Conservation (phyloP, 768 basidiomycete genomes). For the Trametes coccinea region DNA sequence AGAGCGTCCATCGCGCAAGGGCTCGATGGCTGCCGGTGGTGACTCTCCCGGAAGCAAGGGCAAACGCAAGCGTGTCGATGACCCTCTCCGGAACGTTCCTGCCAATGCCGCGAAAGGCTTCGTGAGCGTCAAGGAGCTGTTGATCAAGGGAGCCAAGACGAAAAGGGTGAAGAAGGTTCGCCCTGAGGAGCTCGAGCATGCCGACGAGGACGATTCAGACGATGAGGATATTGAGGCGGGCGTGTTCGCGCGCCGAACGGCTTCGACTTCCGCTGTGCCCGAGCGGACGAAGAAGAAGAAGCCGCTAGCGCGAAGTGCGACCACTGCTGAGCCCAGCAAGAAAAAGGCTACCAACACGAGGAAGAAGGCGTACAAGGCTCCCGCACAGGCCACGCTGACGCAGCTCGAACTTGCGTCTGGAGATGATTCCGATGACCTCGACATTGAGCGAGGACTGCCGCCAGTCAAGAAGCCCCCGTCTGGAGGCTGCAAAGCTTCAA, state of each 20-base stretch:
- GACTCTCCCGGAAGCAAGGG: constrained; percentile 33
- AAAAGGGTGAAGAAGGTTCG: constrained; percentile 47
- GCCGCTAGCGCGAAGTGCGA: constrained; percentile 24
- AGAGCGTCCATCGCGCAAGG: constrained; percentile 38
- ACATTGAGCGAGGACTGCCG: constrained; percentile 48
- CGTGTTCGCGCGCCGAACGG: constrained; percentile 50
- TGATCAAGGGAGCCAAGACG: constrained; percentile 49
- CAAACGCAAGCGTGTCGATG: constrained; percentile 70
- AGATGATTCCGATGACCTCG: constrained; percentile 58
- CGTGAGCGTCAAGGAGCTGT: constrained; percentile 62
- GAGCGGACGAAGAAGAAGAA: constrained; percentile 37
- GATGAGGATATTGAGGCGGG: constrained; percentile 69
- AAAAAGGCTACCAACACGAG: constrained; percentile 19
- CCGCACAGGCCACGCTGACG: constrained; percentile 33
- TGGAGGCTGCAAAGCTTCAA: neutral
- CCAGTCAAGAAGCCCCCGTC: constrained; percentile 6
- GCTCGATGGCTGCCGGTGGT: constrained; percentile 29
- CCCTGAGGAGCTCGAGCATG: constrained; percentile 41
- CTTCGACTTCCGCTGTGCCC: constrained; percentile 44
- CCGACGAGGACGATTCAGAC: constrained; percentile 64
- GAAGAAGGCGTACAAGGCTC: neutral
- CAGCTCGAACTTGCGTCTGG: constrained; percentile 46
- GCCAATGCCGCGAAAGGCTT: constrained; percentile 71
- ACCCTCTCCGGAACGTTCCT: constrained; percentile 71
- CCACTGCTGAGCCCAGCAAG: constrained; percentile 1